Evolutionary conservation across 1,284 basidiomycete genomes (phyloP).

Genomic region (Microbotryum intermedium): DNA sequence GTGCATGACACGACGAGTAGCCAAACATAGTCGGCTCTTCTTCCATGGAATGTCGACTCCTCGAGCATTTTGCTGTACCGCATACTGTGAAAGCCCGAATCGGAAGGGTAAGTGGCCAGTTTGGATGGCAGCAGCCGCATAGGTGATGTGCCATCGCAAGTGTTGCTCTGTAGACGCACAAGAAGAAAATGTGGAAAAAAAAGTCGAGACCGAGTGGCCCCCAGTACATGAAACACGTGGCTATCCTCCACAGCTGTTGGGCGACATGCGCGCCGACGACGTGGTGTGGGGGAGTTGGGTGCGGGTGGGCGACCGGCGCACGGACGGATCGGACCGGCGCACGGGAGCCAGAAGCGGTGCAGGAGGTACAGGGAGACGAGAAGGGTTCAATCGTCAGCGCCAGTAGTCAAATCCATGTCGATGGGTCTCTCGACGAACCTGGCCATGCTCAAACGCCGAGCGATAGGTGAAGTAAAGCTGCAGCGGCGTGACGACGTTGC

Average conservation of each 20-base stretch:
- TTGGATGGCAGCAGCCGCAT: not conserved
- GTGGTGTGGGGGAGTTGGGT: no score
- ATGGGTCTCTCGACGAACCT: conserved; percentile 46
- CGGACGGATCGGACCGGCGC: not conserved
- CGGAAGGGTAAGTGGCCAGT: not conserved
- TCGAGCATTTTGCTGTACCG: conserved; percentile 92
- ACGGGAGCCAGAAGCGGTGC: not conserved
- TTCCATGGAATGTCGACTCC: conserved; percentile 86
- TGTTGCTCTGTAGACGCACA: conserved; percentile 50
- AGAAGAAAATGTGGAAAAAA: conserved; percentile 95
- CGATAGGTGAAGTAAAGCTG: conserved; percentile 88
- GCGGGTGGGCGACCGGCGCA: no score
- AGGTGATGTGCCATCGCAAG: not conserved
- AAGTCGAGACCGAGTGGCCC: conserved; percentile 89
- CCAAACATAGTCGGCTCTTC: conserved; percentile 88
- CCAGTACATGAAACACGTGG: conserved; percentile 94
- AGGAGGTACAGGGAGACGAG: conserved; percentile 11
- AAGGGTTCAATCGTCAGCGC: not conserved
- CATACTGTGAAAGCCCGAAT: conserved; percentile 54
- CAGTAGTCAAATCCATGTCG: not conserved
- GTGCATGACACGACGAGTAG: conserved; percentile 68
- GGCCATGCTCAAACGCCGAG: conserved; percentile 66
- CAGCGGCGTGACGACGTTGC: conserved; percentile 73
- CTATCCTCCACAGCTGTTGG: conserved; percentile 68
- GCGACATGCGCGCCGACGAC: not conserved